These are phyloP conservation scores for Cystobasidium onofrii DNA, from an alignment of 768 basidiomycete species.

Conservation along the genomic window DNA sequence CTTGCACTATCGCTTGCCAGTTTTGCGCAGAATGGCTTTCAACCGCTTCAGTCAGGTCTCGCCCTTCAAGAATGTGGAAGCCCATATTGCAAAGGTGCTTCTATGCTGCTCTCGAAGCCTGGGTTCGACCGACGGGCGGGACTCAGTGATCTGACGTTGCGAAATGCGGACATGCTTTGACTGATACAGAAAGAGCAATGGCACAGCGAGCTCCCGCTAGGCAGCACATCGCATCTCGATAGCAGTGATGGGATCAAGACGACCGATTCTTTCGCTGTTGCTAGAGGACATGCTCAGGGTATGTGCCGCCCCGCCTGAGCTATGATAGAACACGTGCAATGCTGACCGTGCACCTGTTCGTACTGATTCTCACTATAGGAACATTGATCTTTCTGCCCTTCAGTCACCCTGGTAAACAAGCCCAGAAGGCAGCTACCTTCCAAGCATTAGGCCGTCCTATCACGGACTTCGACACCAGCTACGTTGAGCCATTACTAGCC, in stretches of 20 bases:
- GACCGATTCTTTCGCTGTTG: not conserved
- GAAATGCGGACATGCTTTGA: not conserved
- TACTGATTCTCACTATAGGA: not conserved
- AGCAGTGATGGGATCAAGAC: conserved; percentile 13
- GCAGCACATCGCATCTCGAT: not conserved
- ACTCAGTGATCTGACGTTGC: too few relatives aligned
- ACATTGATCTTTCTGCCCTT: conserved; percentile 8
- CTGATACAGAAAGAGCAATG: conserved; percentile 22
- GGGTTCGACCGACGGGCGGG: not conserved
- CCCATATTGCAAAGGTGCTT: conserved; percentile 26
- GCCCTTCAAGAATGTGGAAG: conserved; percentile 27
- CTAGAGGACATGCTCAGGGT: not conserved
- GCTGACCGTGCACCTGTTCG: not conserved
- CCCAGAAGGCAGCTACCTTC: conserved; percentile 22
- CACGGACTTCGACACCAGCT: conserved; percentile 15
- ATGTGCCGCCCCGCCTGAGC: not conserved
- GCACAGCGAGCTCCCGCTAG: conserved; percentile 13
- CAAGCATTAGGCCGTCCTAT: conserved; percentile 10
- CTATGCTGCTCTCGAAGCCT: not conserved
- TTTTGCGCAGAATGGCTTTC: not conserved
- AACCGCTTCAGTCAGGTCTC: not conserved
- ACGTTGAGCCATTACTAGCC: conserved; percentile 23
- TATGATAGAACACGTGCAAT: not conserved
- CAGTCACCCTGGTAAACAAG: conserved; percentile 21
- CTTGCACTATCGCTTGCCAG: too few relatives aligned